phyloP scores from a whole-genome alignment of 2,329 filamentous ascomycete species.

The Pyrenophora seminiperda region DNA sequence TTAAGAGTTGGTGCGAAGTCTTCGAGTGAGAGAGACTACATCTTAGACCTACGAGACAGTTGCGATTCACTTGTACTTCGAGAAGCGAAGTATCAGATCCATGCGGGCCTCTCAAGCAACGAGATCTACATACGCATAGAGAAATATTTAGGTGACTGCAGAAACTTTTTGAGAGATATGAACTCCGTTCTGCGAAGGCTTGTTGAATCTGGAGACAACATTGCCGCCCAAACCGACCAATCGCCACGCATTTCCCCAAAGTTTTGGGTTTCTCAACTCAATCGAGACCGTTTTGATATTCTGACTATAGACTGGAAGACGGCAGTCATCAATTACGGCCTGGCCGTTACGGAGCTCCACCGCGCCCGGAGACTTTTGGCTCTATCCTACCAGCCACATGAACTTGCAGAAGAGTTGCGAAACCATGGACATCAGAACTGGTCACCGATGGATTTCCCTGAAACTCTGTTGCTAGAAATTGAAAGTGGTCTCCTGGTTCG shows the following conservation, averaged over 20 bases:
- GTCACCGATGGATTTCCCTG: slow-evolving; percentile 58
- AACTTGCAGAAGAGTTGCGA: slow-evolving; percentile 40
- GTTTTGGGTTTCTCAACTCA: slow-evolving; percentile 30
- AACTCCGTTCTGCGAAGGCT: too few relatives aligned
- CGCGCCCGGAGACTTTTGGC: slow-evolving; percentile 29
- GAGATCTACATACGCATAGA: too few relatives aligned
- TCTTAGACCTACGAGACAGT: too few relatives aligned
- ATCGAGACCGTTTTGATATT: slow-evolving; percentile 14
- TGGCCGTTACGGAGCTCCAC: slow-evolving; percentile 32
- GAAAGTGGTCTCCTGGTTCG: slow-evolving; percentile 67
- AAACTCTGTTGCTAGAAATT: slow-evolving; percentile 67
- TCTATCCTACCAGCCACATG: slow-evolving; percentile 12
- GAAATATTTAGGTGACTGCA: too few relatives aligned
- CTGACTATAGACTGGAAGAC: slow-evolving; percentile 21
- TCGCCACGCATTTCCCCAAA: slow-evolving; percentile 23
- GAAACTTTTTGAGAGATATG: too few relatives aligned
- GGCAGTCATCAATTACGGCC: slow-evolving; percentile 28
- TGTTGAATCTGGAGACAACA: too few relatives aligned
- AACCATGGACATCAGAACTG: slow-evolving; percentile 63
- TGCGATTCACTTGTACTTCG: too few relatives aligned
- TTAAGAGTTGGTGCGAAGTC: too few relatives aligned
- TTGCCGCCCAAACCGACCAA: slow-evolving; percentile 1
- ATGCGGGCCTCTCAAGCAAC: too few relatives aligned
- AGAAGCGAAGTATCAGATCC: too few relatives aligned
- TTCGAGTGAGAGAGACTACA: too few relatives aligned